Base-by-base conservation (phyloP, 768 basidiomycete genomes). In the Rhodocollybia butyracea region DNA sequence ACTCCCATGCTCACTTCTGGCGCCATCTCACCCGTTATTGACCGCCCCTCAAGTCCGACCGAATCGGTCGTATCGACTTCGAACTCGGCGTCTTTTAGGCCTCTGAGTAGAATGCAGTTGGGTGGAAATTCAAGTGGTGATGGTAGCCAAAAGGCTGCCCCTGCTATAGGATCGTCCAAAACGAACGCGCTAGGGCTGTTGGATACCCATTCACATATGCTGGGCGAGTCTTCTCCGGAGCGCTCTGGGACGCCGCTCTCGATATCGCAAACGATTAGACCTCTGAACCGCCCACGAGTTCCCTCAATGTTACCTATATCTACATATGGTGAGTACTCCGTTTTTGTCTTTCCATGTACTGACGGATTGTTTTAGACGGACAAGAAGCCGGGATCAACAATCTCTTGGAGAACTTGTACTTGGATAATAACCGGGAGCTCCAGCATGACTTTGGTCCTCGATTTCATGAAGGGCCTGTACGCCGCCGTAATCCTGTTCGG, bases 401-500 rank as follows among this genome's bases (percentile, higher is more conserved):
- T 46, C 75, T 98, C 12, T 74, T 99, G 21, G 97, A 98, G 65
- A 88, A 91, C 55, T 76, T 95, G 21, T 98, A 94, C 65, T 75
- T 92, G 34, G 94, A 95, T 65, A 91, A 87, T 58, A 86, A 84
- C 63, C 85, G 86, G 24, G 93, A 97, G 56, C 77, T 93, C 2
- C 85, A 93, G 56, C 80, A 88, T 27, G 95, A 99, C 63, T 96
- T 99, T 64, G 96, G 96, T 5, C 94, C 95, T 3, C 83, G 82
- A 50, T 83, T 95, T 4, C 85, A 89, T 54, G 86, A 91, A 56
- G 91, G 91, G 0, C 87, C 93, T 36, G 70, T 91, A 21, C 82
- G 93, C 22, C 81, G 91, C 34, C 84, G 92, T 6, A 88, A 87
- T 61, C 76, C 86, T 0, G 77, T 81, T 3, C 80, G 94, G 21